Evolutionary conservation across 176 grass and related monocot species (phyloP).

Genomic region (Oryza meyeriana): DNA sequence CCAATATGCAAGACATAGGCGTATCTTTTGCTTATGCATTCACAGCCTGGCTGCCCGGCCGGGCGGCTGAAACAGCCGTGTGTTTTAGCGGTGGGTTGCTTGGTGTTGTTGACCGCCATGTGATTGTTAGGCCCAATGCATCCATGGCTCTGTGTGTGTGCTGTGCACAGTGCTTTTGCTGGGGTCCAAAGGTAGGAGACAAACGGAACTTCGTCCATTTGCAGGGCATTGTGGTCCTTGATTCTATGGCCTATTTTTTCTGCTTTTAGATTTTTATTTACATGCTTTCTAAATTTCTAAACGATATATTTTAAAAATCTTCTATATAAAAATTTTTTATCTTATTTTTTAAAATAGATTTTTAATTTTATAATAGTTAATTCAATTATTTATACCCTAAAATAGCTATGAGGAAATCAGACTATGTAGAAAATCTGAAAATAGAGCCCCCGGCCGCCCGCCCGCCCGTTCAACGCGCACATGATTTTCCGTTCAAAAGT

Average conservation of each 20-base stretch:
- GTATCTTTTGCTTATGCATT: background rate
- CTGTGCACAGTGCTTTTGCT: background rate
- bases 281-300: too few species aligned
- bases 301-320: too few species aligned
- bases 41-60: background rate
- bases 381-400: too few species aligned
- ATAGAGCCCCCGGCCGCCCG: background rate
- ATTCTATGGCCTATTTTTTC: too few species aligned
- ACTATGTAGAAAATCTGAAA: too few species aligned
- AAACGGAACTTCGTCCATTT: background rate
- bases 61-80: background rate
- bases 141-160: background rate
- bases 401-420: too few species aligned
- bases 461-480: background rate
- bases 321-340: too few species aligned
- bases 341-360: too few species aligned
- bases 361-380: too few species aligned
- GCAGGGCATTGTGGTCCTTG: background rate
- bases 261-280: too few species aligned
- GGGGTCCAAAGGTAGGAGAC: background rate
- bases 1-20: background rate
- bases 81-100: background rate
- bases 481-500: too few species aligned
- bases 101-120: background rate
- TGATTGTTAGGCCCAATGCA: background rate